Evolutionary conservation across 345 rosid species (phyloP), one percentile per base, ranked within the genome.

Genomic region (Dovyalis caffra): DNA sequence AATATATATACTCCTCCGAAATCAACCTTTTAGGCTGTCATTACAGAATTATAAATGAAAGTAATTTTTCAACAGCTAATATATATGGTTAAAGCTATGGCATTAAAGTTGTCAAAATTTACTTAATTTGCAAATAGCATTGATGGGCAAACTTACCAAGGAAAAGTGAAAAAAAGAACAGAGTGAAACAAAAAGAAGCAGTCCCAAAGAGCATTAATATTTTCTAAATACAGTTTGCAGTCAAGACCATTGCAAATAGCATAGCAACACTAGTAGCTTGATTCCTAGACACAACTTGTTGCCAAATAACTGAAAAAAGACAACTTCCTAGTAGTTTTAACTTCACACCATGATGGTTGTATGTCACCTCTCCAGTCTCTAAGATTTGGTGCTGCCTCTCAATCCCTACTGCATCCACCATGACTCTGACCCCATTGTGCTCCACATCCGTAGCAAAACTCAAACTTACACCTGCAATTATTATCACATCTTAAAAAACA

Each of bases 381-480:
- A 8, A n/a, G 60, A 12, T 28, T 23, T 56, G 60, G 11, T 23
- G 18, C 60, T 56, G 60, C 60, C n/a, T 66, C 15, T 1, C 68
- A 82, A 2, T 60, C 23, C 66, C 76, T 76, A 6, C 40, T 31
- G 70, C 88, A 83, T 51, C 85, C 83, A 11, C 78, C 80, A 32
- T 87, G 90, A 74, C 0, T 7, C 5, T 4, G 2, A 61, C 15
- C 60, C 90, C 87, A 85, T 56, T 56, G 34, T 29, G 28, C 40
- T 63, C 70, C 90, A 61, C 90, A 87, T 38, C 85, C 81, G 73
- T 83, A 87, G 74, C 88, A 87, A 57, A 87, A 87, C 75, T 83
- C 25, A 61, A 81, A 83, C 3, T 53, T 47, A 71, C 90, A 85
- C 83, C 90, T 87, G 80, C 70, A 74, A 69, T 6, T 70, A 60